Conservation (phyloP, 495 filamentous ascomycete species). For the Aspergillus bridgeri region DNA sequence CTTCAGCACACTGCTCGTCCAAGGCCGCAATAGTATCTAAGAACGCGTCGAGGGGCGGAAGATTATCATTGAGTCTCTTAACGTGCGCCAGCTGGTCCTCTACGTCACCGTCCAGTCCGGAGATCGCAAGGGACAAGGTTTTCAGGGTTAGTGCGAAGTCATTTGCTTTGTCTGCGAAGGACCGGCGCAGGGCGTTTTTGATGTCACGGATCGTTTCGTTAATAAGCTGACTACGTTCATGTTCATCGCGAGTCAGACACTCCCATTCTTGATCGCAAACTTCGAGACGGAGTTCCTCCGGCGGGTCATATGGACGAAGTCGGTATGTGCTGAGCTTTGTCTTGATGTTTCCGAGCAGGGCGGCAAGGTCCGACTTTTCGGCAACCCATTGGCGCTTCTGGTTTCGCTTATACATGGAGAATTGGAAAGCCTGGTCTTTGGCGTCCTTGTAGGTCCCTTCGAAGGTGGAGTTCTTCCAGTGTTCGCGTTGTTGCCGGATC, state of each 20-base stretch:
- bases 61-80: conserved; percentile 69
- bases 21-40: conserved; percentile 77
- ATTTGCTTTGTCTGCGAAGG: conserved; percentile 94
- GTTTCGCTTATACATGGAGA: conserved; percentile 81
- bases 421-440: conserved; percentile 77
- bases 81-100: conserved; percentile 91
- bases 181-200: conserved; percentile 87
- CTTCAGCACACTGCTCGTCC: conserved; percentile 86
- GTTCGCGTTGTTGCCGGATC: conserved; percentile 66
- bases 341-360: conserved; percentile 96
- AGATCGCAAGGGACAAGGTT: conserved; percentile 88
- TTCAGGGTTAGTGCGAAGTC: conserved; percentile 93
- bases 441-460: conserved; percentile 91
- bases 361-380: conserved; percentile 92
- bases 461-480: conserved; percentile 77
- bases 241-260: conserved; percentile 72
- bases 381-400: conserved; percentile 93
- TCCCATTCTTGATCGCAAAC: conserved; percentile 81
- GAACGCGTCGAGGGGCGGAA: conserved; percentile 84
- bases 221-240: conserved; percentile 83
- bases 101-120: conserved; percentile 89
- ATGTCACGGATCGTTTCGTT: conserved; percentile 98
- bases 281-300: conserved; percentile 72
- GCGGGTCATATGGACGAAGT: conserved; percentile 85
- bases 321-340: conserved; percentile 95